Percentiles rank a stretch among this genome's conserved stretches.
phyloP scores from a whole-genome alignment of 768 basidiomycete genomes.

The Russula emetica region DNA sequence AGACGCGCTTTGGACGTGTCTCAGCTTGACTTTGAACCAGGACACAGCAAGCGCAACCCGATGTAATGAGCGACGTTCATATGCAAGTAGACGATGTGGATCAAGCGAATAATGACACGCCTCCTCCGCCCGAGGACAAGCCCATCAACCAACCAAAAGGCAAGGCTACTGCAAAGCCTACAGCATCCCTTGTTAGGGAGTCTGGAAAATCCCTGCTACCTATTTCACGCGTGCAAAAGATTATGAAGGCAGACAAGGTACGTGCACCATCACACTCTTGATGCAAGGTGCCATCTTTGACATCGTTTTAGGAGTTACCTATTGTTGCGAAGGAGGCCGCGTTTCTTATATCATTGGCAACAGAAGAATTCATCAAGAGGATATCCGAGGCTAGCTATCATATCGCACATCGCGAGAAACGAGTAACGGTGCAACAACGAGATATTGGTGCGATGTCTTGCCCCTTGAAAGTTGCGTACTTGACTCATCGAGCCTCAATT shows the following conservation, averaged over 20 bases:
- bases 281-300: background rate
- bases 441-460: constrained; percentile 60
- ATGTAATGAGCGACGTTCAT: constrained; percentile 12
- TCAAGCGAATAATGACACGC: constrained; percentile 1
- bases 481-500: background rate
- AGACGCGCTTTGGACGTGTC: constrained; percentile 9
- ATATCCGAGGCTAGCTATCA: constrained; percentile 67
- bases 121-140: constrained; percentile 3
- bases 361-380: constrained; percentile 83
- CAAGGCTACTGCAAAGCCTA: constrained; percentile 24
- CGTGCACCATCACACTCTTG: constrained; percentile 22
- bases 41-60: background rate
- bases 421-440: constrained; percentile 70
- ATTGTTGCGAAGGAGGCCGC: constrained; percentile 73
- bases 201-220: constrained; percentile 73
- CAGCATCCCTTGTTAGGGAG: constrained; percentile 33
- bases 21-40: background rate
- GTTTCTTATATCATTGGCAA: constrained; percentile 74
- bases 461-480: background rate
- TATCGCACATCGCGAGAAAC: constrained; percentile 64
- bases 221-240: constrained; percentile 72
- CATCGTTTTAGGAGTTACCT: constrained; percentile 57
- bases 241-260: constrained; percentile 83
- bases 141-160: constrained; percentile 13
- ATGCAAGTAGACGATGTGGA: constrained; percentile 19